phyloP scores from a whole-genome alignment of 371 early-diverging fungal genomes.

The Rhizomucor miehei region DNA sequence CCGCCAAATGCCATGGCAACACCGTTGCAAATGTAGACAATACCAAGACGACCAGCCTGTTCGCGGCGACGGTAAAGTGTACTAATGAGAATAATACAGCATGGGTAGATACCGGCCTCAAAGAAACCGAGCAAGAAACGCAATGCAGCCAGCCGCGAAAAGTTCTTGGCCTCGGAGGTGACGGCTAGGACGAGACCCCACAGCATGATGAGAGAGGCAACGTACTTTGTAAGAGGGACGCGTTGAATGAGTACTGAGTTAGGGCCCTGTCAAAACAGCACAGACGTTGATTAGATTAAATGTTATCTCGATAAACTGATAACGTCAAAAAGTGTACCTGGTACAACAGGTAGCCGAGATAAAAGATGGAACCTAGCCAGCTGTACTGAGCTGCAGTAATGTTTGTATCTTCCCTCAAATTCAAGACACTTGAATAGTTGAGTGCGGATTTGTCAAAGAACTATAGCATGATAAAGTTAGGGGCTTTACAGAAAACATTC shows the following conservation, averaged over 20 bases:
- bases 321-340: conserved; percentile 9
- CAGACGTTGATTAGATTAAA: neutral
- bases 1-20: conserved; percentile 57
- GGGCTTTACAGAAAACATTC: too few relatives aligned
- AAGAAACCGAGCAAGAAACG: conserved; percentile 28
- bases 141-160: conserved; percentile 27
- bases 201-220: conserved; percentile 19
- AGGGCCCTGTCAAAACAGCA: conserved; percentile 10
- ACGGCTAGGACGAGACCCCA: conserved; percentile 29
- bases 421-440: conserved; percentile 21
- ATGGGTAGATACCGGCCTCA: conserved; percentile 28
- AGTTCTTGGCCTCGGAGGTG: conserved; percentile 20
- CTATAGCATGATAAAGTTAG: conserved; percentile 6
- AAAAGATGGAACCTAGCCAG: conserved; percentile 22
- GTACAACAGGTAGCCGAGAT: conserved; percentile 21
- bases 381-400: conserved; percentile 14
- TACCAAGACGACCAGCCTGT: conserved; percentile 23
- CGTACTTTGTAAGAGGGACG: conserved; percentile 18
- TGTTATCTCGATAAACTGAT: neutral
- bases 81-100: conserved; percentile 24
- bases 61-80: conserved; percentile 23
- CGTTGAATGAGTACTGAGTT: conserved; percentile 29
- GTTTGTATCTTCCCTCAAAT: conserved; percentile 19
- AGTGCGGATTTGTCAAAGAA: conserved; percentile 34
- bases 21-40: conserved; percentile 27